Percentiles rank a stretch among this genome's conserved stretches.
These are phyloP conservation scores for Lenwebbia sp. DNA, from an alignment of 345 rosid species.

Conservation along the genomic window DNA sequence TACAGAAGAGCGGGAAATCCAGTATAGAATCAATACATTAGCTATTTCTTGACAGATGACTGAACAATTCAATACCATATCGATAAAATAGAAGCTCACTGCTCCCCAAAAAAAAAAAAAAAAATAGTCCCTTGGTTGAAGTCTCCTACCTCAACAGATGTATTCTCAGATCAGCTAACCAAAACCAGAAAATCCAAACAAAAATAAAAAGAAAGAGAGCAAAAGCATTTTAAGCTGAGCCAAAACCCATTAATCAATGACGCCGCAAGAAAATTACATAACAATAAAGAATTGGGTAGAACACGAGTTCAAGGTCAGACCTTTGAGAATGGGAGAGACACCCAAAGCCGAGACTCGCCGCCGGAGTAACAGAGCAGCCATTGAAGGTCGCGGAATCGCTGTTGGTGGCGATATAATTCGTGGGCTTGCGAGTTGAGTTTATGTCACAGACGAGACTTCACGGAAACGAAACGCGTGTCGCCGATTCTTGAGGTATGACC, in stretches of 20 bases:
- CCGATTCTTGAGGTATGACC: neutral
- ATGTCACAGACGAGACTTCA: neutral
- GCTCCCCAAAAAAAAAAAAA: neutral
- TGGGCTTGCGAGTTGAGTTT: neutral
- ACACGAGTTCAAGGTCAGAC: conserved; percentile 18
- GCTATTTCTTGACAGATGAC: neutral
- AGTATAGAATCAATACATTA: neutral
- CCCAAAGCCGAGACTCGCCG: conserved; percentile 48
- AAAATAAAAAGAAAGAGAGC: neutral
- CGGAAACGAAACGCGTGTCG: neutral
- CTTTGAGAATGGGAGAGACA: conserved; percentile 36
- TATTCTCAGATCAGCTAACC: neutral
- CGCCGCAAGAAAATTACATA: neutral
- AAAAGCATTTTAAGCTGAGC: neutral
- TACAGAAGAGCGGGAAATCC: neutral
- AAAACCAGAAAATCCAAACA: neutral
- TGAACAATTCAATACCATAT: neutral
- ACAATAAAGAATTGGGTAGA: neutral
- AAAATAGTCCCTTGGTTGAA: neutral
- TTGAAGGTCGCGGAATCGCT: neutral
- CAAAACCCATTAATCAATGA: neutral
- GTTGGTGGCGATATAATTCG: neutral
- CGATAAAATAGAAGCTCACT: neutral
- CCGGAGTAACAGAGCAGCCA: conserved; percentile 47
- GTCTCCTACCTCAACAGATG: neutral